Evolutionary conservation across 2,329 filamentous ascomycete genomes (phyloP).

Genomic region (Cladosporium cucumerinum): DNA sequence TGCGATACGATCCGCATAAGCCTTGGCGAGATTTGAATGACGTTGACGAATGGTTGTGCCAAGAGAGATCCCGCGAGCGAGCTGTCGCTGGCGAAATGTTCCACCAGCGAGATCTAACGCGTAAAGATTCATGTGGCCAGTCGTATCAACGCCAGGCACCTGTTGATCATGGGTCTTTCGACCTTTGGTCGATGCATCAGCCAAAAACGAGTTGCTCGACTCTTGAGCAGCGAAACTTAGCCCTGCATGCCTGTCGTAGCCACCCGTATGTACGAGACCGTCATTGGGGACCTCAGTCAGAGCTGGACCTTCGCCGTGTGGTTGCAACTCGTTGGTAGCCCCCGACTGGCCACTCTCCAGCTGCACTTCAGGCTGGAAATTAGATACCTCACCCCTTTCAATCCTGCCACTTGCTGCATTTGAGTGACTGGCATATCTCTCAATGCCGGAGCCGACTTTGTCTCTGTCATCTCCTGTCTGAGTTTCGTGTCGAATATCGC

Average conservation of each 20-base stretch:
- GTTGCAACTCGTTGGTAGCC: neutral
- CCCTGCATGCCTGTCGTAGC: neutral
- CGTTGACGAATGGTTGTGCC: neutral
- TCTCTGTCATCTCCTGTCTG: neutral
- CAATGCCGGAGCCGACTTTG: neutral
- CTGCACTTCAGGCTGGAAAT: neutral
- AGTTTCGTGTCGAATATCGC: neutral
- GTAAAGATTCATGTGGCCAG: neutral
- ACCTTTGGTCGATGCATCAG: neutral
- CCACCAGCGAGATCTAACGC: neutral
- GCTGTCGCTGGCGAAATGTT: neutral
- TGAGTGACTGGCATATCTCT: neutral
- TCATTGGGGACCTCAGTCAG: neutral
- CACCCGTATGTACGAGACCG: neutral
- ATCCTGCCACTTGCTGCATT: neutral
- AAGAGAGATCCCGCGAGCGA: neutral
- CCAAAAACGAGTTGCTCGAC: neutral
- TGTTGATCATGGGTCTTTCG: neutral
- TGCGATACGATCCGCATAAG: neutral
- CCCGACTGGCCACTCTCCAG: neutral
- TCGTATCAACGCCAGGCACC: neutral
- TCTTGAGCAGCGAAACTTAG: neutral
- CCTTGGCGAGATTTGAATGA: neutral
- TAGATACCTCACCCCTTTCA: neutral
- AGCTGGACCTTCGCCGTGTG: neutral